Evolutionary conservation across 2,329 filamentous ascomycete genomes (phyloP).

Genomic region (Polychaeton citri): DNA sequence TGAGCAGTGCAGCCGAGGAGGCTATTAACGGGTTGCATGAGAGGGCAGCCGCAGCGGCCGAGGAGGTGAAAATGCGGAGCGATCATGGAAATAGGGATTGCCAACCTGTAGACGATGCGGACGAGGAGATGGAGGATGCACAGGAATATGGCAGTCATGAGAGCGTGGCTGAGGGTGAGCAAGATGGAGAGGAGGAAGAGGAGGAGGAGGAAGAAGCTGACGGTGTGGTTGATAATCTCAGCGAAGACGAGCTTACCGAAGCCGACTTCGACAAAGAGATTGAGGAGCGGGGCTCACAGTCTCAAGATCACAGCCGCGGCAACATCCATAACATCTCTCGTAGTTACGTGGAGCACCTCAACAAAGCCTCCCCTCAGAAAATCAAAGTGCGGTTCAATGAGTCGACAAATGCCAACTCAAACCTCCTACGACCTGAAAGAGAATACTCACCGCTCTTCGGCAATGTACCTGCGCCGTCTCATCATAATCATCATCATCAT

Average conservation of each 20-base stretch:
- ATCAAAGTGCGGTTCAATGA: slow-evolving; percentile 24
- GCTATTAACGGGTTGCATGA: neutral
- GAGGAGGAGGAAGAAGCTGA: slow-evolving; percentile 4
- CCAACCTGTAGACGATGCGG: slow-evolving; percentile 4
- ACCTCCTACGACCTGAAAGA: slow-evolving; percentile 5
- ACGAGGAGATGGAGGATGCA: slow-evolving; percentile 5
- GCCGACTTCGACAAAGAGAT: neutral
- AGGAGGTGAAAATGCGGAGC: too few species aligned
- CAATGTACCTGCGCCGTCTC: too few species aligned
- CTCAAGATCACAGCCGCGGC: neutral
- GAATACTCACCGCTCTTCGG: slow-evolving; percentile 17
- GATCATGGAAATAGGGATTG: slow-evolving; percentile 4
- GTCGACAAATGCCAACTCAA: slow-evolving; percentile 8
- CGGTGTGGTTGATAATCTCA: slow-evolving; percentile 3
- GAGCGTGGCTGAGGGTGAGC: slow-evolving; percentile 3
- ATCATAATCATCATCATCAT: too few species aligned
- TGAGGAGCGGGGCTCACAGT: neutral
- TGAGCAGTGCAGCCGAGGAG: neutral
- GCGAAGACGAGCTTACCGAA: slow-evolving; percentile 5
- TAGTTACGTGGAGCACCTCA: slow-evolving; percentile 24
- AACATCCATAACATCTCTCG: slow-evolving; percentile 1
- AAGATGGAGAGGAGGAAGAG: slow-evolving; percentile 7
- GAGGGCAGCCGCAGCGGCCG: neutral
- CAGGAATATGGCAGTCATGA: too few species aligned
- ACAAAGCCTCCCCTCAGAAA: slow-evolving; percentile 21